phyloP scores from a whole-genome alignment of 306 rosid species.

The Lupinus albus region DNA sequence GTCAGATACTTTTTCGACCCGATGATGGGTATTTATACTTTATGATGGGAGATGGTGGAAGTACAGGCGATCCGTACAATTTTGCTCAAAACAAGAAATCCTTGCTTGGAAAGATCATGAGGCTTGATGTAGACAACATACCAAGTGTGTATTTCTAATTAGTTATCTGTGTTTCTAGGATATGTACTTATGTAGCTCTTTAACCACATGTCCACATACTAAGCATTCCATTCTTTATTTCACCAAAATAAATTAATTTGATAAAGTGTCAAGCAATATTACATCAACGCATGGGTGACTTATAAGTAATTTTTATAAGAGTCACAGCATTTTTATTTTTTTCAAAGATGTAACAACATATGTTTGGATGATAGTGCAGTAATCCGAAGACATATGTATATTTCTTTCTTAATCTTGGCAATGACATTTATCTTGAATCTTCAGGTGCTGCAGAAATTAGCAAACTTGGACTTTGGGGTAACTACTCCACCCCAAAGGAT shows the following conservation, averaged over 20 bases:
- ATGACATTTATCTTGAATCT: constrained; percentile 31
- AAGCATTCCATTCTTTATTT: neutral
- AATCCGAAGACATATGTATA: neutral
- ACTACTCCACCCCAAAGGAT: constrained; percentile 84
- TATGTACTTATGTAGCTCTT: neutral
- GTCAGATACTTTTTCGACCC: constrained; percentile 95
- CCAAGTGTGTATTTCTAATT: constrained; percentile 60
- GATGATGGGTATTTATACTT: constrained; percentile 80
- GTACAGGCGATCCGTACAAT: constrained; percentile 76
- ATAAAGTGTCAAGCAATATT: too few relatives aligned
- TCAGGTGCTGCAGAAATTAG: constrained; percentile 67
- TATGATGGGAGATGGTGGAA: constrained; percentile 96
- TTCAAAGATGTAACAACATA: too few relatives aligned
- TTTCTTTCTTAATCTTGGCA: constrained; percentile 13
- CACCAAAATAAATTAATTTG: too few relatives aligned
- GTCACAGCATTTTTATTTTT: neutral
- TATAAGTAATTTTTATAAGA: too few relatives aligned
- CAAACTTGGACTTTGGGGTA: constrained; percentile 85
- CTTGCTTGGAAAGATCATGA: constrained; percentile 91
- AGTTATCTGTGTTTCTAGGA: neutral
- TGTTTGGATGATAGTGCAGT: too few relatives aligned
- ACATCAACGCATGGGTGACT: too few relatives aligned
- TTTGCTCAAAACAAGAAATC: constrained; percentile 95
- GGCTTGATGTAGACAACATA: constrained; percentile 77
- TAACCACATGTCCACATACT: neutral